Evolutionary conservation across 2,329 filamentous ascomycete species (phyloP).

Genomic region (Apiospora pterosperma): DNA sequence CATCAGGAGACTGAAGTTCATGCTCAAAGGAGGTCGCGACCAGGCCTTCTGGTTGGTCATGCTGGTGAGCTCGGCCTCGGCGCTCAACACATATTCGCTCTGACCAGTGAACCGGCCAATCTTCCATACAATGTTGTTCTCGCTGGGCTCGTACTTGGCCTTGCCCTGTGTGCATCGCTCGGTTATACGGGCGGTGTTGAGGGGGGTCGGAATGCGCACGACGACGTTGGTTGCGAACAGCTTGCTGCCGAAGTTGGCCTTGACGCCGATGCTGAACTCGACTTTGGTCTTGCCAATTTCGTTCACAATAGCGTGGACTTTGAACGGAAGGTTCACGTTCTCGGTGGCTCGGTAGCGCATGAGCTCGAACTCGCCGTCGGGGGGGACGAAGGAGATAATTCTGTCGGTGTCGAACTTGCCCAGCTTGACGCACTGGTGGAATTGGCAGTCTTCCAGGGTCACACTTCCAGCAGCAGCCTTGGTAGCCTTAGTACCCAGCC

Average conservation of each 20-base stretch:
- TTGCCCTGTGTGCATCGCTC: slow-evolving; percentile 94
- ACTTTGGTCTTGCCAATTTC: slow-evolving; percentile 96
- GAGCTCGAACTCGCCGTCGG: slow-evolving; percentile 95
- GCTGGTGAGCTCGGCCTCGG: slow-evolving; percentile 86
- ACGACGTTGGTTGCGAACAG: slow-evolving; percentile 96
- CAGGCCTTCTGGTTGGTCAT: slow-evolving; percentile 99
- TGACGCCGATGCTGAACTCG: slow-evolving; percentile 96
- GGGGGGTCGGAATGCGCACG: slow-evolving; percentile 87
- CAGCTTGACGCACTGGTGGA: slow-evolving; percentile 97
- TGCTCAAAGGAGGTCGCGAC: slow-evolving; percentile 86
- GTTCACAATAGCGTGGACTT: slow-evolving; percentile 97
- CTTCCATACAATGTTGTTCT: slow-evolving; percentile 99
- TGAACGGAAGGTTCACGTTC: slow-evolving; percentile 98
- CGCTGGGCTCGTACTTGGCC: slow-evolving; percentile 96
- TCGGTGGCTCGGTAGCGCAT: slow-evolving; percentile 98
- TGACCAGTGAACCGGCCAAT: slow-evolving; percentile 98
- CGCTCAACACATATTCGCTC: slow-evolving; percentile 90
- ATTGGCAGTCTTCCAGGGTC: slow-evolving; percentile 95
- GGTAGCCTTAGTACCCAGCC: slow-evolving; percentile 80
- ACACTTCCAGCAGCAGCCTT: slow-evolving; percentile 94
- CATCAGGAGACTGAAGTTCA: slow-evolving; percentile 95
- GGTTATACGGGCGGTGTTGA: slow-evolving; percentile 92
- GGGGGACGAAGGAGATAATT: slow-evolving; percentile 95
- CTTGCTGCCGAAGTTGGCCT: slow-evolving; percentile 94
- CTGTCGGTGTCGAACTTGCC: slow-evolving; percentile 95